Conservation (phyloP, 257 asterid genomes). For the Dorcoceras hygrometricum region DNA sequence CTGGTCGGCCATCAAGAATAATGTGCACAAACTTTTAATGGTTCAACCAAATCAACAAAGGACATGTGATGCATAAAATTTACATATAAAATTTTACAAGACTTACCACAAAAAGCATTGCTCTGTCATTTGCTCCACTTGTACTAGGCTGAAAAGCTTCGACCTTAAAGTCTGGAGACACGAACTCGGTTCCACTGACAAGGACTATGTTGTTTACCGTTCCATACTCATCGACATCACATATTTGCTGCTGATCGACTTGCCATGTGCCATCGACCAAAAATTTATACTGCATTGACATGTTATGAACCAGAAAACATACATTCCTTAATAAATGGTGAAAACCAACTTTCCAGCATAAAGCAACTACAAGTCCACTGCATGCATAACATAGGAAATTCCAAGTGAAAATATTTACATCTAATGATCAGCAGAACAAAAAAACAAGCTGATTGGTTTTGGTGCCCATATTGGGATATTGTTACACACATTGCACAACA, state of each 20-base stretch:
- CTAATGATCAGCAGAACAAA: neutral
- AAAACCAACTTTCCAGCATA: neutral
- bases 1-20: constrained; percentile 32
- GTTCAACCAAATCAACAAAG: constrained; percentile 6
- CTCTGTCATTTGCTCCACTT: constrained; percentile 19
- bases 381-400: neutral
- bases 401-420: neutral
- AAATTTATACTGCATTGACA: constrained; percentile 55
- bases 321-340: neutral
- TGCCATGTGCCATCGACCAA: constrained; percentile 65
- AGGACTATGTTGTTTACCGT: constrained; percentile 43
- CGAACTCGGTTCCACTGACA: constrained; percentile 32
- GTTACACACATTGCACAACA: neutral
- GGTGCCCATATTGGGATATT: neutral
- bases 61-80: constrained; percentile 3
- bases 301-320: constrained; percentile 16
- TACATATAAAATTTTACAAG: too few species aligned
- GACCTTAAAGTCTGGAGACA: constrained; percentile 22
- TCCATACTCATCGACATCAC: constrained; percentile 51
- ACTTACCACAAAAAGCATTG: constrained; percentile 33
- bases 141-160: constrained; percentile 31
- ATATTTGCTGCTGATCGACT: constrained; percentile 53
- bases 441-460: neutral
- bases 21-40: constrained; percentile 2
- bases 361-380: neutral